Evolutionary conservation across 2,329 filamentous ascomycete genomes (phyloP).

Genomic region (Sclerotinia trifoliorum): DNA sequence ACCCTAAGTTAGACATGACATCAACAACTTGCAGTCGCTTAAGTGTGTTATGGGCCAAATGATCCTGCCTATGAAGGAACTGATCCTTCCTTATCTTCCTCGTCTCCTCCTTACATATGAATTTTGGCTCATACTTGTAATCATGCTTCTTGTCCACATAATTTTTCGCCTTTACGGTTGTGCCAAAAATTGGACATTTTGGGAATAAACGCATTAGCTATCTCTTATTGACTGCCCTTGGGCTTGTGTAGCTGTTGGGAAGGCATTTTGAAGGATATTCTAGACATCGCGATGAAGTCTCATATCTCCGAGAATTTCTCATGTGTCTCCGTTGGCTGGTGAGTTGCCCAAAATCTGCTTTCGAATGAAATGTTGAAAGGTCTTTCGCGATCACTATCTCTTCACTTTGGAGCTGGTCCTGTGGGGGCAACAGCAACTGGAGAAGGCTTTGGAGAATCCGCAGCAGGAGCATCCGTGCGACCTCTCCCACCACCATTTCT

Average conservation of each 20-base stretch:
- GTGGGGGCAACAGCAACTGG: conserved; percentile 29
- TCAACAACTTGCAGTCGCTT: too few species aligned
- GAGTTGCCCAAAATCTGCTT: background rate
- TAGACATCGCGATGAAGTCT: background rate
- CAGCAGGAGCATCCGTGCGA: conserved; percentile 26
- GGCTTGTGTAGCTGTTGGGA: background rate
- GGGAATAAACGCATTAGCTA: background rate
- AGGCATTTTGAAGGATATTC: background rate
- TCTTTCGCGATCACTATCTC: background rate
- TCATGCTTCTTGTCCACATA: background rate
- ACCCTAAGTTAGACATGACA: background rate
- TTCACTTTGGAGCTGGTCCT: conserved; percentile 34
- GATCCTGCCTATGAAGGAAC: background rate
- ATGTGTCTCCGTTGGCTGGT: background rate
- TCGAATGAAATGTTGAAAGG: background rate
- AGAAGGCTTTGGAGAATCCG: conserved; percentile 24
- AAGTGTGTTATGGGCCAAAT: background rate
- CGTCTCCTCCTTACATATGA: background rate
- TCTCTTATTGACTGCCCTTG: background rate
- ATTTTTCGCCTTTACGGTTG: background rate
- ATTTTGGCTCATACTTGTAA: background rate
- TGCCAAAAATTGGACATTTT: background rate
- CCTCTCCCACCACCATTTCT: conserved; percentile 31
- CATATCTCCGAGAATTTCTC: background rate
- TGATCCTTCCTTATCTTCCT: background rate